These are phyloP conservation scores for Protomyces lactucae-debilis DNA, from an alignment of 1,139 yeast species.

Conservation along the genomic window DNA sequence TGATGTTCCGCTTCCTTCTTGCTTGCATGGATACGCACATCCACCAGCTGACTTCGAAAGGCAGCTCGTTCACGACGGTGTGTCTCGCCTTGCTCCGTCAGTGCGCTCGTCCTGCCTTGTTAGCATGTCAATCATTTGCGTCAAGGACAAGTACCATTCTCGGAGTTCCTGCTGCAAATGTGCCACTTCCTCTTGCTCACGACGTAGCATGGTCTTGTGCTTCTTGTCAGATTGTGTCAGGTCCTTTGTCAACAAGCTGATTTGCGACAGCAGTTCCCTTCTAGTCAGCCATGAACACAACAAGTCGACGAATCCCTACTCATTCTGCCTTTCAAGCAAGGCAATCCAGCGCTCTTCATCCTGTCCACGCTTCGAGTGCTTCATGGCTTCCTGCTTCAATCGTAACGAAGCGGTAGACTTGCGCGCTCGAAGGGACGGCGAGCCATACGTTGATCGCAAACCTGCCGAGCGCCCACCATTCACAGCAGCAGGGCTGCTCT, in stretches of 20 bases:
- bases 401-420: background rate
- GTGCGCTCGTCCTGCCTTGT: background rate
- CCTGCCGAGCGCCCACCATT: background rate
- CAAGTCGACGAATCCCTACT: background rate
- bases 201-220: background rate
- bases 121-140: no score
- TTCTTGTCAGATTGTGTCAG: background rate
- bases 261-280: conserved; percentile 11
- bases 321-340: conserved; percentile 12
- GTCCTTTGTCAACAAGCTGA: conserved; percentile 1
- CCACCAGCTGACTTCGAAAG: background rate
- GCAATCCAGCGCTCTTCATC: conserved; percentile 17
- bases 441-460: background rate
- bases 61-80: background rate
- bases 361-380: background rate
- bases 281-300: background rate
- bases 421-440: background rate
- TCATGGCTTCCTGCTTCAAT: background rate
- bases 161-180: background rate
- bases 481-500: background rate
- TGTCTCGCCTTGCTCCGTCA: background rate
- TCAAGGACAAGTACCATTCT: background rate
- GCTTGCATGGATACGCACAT: background rate
- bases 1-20: background rate
- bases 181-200: conserved; percentile 6